Evolutionary conservation across 2,329 filamentous ascomycete species (phyloP), one percentile per base, ranked within the genome.

Genomic region (Venturia aucupariae): DNA sequence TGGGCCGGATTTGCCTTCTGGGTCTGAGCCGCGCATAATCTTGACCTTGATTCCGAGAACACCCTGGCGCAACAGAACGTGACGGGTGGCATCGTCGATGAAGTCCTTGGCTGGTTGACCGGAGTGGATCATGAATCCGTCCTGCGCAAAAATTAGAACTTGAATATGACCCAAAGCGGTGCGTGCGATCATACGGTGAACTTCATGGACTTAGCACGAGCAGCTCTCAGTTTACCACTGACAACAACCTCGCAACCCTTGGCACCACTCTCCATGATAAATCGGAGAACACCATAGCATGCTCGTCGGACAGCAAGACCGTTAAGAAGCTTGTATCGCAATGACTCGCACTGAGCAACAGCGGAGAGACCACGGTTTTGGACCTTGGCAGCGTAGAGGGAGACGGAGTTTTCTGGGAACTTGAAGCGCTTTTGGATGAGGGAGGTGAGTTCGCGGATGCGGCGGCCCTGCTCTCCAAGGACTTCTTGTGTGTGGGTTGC

Each of bases 381-480:
- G 78, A 99, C 94, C 89, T 99, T 99, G 82, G 94, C 95, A 83
- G 94, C 94, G 82, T 99, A 99, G 78, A 99, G 92, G 72, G 94
- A 97, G 80, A 99, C 94, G 74, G 90, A 95, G 90, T 97, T 97
- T 86, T 97, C 93, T 82, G 94, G 93, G 89, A 99, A 99, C 87
- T 97, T 97, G 90, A 99, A 99, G 79, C 94, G 92, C 90, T 99
- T 97, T 86, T 99, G 95, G 86, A 99, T 99, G 79, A 99, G 89
- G 77, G 92, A 97, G 79, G 94, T 99, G 82, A 99, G 92, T 87
- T 99, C 94, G 81, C 94, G 93, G 82, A 99, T 99, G 84, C 94
- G 91, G 84, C 94, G 92, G 77, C 94, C 94, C 87, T 99, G 94
- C 89, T 99, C 94, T 78, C 94, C 94, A 77, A 99, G 91, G 74